These are phyloP conservation scores for Phytophthora vignae DNA, from an alignment of 352 stramenopile species.

Conservation along the genomic window DNA sequence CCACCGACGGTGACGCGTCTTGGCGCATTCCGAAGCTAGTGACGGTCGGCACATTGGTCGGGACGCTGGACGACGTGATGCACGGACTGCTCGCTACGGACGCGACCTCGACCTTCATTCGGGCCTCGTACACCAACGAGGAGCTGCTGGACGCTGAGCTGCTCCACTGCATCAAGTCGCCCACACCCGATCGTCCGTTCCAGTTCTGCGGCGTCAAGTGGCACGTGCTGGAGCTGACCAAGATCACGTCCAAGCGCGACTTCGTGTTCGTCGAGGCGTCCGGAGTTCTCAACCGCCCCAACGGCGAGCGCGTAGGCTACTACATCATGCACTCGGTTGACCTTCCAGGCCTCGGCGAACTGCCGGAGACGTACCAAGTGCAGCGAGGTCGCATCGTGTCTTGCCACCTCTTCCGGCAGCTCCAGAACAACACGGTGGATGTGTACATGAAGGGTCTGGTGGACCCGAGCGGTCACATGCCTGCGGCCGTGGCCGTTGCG, in stretches of 20 bases:
- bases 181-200: slow-evolving; percentile 52
- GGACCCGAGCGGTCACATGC: slow-evolving; percentile 54
- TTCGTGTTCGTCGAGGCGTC: slow-evolving; percentile 71
- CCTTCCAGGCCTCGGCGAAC: slow-evolving; percentile 51
- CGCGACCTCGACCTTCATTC: slow-evolving; percentile 38
- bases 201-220: slow-evolving; percentile 62
- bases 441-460: slow-evolving; percentile 63
- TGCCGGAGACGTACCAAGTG: slow-evolving; percentile 64
- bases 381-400: slow-evolving; percentile 54
- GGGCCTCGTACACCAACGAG: slow-evolving; percentile 46
- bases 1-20: background rate
- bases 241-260: slow-evolving; percentile 65
- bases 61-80: slow-evolving; percentile 65
- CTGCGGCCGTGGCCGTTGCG: slow-evolving; percentile 44
- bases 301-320: slow-evolving; percentile 61
- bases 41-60: slow-evolving; percentile 47
- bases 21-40: slow-evolving; percentile 40
- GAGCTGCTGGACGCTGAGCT: slow-evolving; percentile 50
- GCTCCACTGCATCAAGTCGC: slow-evolving; percentile 41
- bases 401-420: slow-evolving; percentile 56
- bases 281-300: slow-evolving; percentile 36
- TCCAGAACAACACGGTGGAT: slow-evolving; percentile 42
- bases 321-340: slow-evolving; percentile 68
- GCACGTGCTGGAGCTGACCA: slow-evolving; percentile 38
- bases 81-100: slow-evolving; percentile 51